Base-by-base conservation (phyloP, 2,329 filamentous ascomycete genomes). In the Ceratocystis lukuohia region DNA sequence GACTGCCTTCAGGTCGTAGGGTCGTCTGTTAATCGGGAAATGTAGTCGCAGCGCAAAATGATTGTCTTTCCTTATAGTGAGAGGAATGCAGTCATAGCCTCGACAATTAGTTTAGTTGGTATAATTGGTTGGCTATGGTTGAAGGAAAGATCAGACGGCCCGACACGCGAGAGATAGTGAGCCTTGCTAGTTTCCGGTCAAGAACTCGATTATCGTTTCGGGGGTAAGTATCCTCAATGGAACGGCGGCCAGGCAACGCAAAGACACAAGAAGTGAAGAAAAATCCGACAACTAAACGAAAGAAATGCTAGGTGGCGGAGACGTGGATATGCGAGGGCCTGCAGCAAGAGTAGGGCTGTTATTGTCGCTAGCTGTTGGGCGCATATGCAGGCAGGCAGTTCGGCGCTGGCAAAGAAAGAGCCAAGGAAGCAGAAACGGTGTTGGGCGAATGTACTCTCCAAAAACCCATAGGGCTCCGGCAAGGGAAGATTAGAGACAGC, bases 61-160 rank as follows among this genome's bases (percentile, higher is more conserved):
- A 28, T 22, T 67, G 66, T 65, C 66, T 67, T 65, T 67, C 62
- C 56, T 62, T 67, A 67, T 67, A 25, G 48, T 15, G 44, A 48
- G 20, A 20, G 5, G 37, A 15, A 61, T 45, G 53, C 4, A 41
- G 53, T 61, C 64, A 65, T 65, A 33, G 25, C 30, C 46, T 59
- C 15, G 61, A 33, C 28, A 44, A 10, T 20, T 61, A 28, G 25
- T 15, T 5, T n/a, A 37, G 17, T 61, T 37, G 28, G 57, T 12
- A 17, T 59, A 12, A 30, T 28, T 33, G 37, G 33, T 56, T 25
- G 33, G 17, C 5, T 28, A 37, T 22, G 15, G 61, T 48, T 22
- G 46, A 56, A 56, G 22, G 44, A 48, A 48, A 50, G 37, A 41
- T 41, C 37, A 41, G 37, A 41, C 37, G 37, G 37, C 37, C 37